Base-by-base conservation (phyloP, 805 yeast genomes). In the Brettanomyces custersianus region DNA sequence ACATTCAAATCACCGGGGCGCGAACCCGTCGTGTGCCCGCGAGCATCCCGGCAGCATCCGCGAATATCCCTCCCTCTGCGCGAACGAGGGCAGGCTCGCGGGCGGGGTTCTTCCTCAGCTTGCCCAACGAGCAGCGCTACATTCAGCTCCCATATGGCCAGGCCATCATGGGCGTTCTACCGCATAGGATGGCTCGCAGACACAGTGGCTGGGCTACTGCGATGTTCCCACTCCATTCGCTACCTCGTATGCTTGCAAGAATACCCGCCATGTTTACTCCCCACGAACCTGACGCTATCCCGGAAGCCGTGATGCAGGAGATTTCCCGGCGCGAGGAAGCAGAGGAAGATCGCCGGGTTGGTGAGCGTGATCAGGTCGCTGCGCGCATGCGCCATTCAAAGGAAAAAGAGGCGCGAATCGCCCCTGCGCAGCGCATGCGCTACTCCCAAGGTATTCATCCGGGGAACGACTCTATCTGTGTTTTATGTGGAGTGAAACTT, bases 401-500 rank as follows among this genome's bases (percentile, higher is more conserved):
- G 6, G 48, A 48, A 23, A 8, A 39, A 13, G 38, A 36, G 19
- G 40, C 50, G 2, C 25, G 23, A 8, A 43, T 55, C 9, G 37
- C 47, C 1, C 36, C 25, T 5, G 41, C 41, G 4, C 38, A 42
- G 22, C 33, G 34, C 16, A 7, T 33, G 2, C 28, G 37, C 24
- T 54, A 44, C 33, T 41, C 49, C 1, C 49, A 51, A 27, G 54
- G 53, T 3, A 51, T 65, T 20, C 53, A 60, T 0, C 51, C 55
- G 12, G 54, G 44, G n/a, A 59, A 61, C 23, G 55, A 63, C 9
- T 64, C 70, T 4, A 61, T 67, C 1, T 79, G 96, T 59, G 71
- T 71, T 22, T 56, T 80, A 20, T 86, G 96, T 60, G 88, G 86
- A 1, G 69, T 73, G 0, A 68, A 63, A 3, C 58, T 86, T n/a